These are phyloP conservation scores for Chenopodium berlandieri DNA, from an alignment of 148 eudicot genomes.

Conservation along the genomic window DNA sequence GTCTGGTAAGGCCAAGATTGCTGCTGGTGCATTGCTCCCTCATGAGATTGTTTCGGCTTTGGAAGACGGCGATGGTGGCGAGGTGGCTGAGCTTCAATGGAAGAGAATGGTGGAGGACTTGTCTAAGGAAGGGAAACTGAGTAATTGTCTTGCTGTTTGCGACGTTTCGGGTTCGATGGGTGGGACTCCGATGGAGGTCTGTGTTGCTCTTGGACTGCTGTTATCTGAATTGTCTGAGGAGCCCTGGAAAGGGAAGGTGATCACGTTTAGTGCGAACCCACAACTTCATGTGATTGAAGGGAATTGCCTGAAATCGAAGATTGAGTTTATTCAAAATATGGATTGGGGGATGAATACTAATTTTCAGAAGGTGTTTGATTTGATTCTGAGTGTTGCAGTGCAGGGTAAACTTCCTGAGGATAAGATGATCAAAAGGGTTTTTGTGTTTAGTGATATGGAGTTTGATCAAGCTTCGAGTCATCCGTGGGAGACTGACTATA, in stretches of 20 bases:
- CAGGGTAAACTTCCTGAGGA: conserved; percentile 16
- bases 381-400: conserved; percentile 27
- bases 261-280: conserved; percentile 26
- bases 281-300: conserved; percentile 23
- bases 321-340: conserved; percentile 13
- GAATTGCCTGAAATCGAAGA: conserved; percentile 6
- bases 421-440: conserved; percentile 32
- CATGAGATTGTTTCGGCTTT: conserved; percentile 30
- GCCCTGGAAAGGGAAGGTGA: conserved; percentile 41
- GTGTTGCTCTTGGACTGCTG: conserved; percentile 24
- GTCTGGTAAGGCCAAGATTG: conserved; percentile 25
- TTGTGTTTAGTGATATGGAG: conserved; percentile 41
- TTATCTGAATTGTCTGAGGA: conserved; percentile 25
- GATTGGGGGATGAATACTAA: conserved; percentile 29
- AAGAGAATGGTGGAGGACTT: conserved; percentile 35
- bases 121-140: conserved; percentile 1
- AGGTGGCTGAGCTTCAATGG: conserved; percentile 31
- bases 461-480: conserved; percentile 24
- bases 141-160: conserved; percentile 30
- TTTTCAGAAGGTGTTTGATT: conserved; percentile 29
- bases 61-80: conserved; percentile 17
- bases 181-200: conserved; percentile 30
- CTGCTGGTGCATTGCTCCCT: conserved; percentile 25
- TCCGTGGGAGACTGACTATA: conserved; percentile 30
- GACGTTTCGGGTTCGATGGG: conserved; percentile 32